Conservation (phyloP, 352 stramenopile genomes). For the Hyaloperonospora brassicae region DNA sequence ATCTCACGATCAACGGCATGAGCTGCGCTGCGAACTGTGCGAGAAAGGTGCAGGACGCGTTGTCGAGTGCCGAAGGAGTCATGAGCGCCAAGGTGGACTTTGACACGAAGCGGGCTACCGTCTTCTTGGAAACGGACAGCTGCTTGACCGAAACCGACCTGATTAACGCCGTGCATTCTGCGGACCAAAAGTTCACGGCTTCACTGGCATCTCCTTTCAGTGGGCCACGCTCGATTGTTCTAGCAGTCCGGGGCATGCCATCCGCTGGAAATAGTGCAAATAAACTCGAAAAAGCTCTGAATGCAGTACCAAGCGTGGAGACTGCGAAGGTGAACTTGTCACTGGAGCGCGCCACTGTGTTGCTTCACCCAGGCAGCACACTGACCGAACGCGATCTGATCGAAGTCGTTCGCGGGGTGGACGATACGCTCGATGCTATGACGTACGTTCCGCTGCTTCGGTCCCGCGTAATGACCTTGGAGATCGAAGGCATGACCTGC, state of each 20-base stretch:
- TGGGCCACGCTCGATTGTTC: constrained; percentile 39
- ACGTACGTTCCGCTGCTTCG: constrained; percentile 27
- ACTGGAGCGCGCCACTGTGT: constrained; percentile 50
- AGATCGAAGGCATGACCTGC: constrained; percentile 63
- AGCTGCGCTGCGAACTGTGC: constrained; percentile 71
- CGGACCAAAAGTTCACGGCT: constrained; percentile 56
- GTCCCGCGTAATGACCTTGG: constrained; percentile 38
- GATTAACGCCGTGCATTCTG: constrained; percentile 50
- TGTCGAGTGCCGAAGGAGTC: constrained; percentile 55
- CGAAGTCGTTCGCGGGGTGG: constrained; percentile 36
- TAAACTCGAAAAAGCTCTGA: constrained; percentile 62
- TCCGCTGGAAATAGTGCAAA: constrained; percentile 73
- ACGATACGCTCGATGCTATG: constrained; percentile 59
- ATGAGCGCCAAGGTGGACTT: constrained; percentile 78
- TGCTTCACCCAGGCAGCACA: constrained; percentile 39
- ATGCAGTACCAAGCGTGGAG: constrained; percentile 39
- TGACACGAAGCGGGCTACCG: constrained; percentile 55
- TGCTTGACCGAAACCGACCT: constrained; percentile 55
- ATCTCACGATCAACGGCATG: constrained; percentile 69
- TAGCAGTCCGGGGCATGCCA: constrained; percentile 70
- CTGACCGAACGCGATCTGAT: constrained; percentile 55
- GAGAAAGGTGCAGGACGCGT: constrained; percentile 58
- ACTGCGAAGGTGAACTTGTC: constrained; percentile 60
- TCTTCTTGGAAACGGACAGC: constrained; percentile 68
- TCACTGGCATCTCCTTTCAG: constrained; percentile 32